Evolutionary conservation across 768 basidiomycete species (phyloP).

Genomic region (Coprinopsis strossmayeri): DNA sequence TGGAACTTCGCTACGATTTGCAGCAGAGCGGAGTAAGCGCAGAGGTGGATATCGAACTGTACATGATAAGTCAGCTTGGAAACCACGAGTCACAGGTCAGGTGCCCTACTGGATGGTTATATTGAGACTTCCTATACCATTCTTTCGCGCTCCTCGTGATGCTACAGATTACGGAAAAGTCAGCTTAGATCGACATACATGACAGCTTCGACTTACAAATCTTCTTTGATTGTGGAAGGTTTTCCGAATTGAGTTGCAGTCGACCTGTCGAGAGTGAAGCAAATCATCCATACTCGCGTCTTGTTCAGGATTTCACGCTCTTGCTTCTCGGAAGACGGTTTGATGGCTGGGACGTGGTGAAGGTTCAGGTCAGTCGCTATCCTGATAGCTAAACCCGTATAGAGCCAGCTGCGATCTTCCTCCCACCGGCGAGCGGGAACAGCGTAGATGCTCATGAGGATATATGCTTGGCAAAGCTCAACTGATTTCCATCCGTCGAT

Average conservation of each 20-base stretch:
- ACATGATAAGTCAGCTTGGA: not conserved
- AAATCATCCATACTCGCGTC: slow-evolving; percentile 85
- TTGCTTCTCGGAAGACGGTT: slow-evolving; percentile 66
- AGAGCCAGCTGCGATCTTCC: slow-evolving; percentile 86
- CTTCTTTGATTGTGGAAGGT: slow-evolving; percentile 82
- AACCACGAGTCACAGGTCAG: not conserved
- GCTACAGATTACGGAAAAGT: slow-evolving; percentile 24
- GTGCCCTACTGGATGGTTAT: slow-evolving; percentile 45
- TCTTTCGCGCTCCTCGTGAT: slow-evolving; percentile 65
- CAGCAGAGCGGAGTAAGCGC: slow-evolving; percentile 63
- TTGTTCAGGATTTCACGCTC: slow-evolving; percentile 83
- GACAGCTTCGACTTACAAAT: slow-evolving; percentile 43
- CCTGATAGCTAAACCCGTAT: slow-evolving; percentile 80
- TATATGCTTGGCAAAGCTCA: slow-evolving; percentile 87
- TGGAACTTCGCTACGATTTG: slow-evolving; percentile 71
- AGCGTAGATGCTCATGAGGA: slow-evolving; percentile 78
- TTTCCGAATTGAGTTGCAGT: slow-evolving; percentile 87
- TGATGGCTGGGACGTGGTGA: slow-evolving; percentile 55
- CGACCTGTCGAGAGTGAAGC: slow-evolving; percentile 84
- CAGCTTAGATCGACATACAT: not conserved
- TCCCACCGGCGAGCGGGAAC: slow-evolving; percentile 83
- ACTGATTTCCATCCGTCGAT: slow-evolving; percentile 82
- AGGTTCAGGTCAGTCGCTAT: slow-evolving; percentile 89
- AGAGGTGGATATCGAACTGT: slow-evolving; percentile 72
- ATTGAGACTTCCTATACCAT: slow-evolving; percentile 69